These are phyloP conservation scores for Yamadazyma diddensiae DNA, from an alignment of 1,139 yeast genomes.

Conservation along the genomic window DNA sequence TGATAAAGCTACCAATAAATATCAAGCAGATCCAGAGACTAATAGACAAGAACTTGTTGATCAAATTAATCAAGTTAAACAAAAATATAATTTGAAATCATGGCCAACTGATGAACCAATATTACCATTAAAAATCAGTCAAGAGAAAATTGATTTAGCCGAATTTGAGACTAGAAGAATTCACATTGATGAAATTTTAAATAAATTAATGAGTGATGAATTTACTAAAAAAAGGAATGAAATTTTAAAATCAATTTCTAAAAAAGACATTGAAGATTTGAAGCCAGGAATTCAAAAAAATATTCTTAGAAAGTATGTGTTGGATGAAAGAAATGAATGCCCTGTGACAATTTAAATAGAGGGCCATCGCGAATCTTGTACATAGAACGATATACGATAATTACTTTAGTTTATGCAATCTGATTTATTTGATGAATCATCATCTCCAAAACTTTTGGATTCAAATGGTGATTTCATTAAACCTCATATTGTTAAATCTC, in stretches of 20 bases:
- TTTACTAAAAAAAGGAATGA: conserved; percentile 21
- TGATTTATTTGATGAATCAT: no score
- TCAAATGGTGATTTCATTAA: conserved; percentile 10
- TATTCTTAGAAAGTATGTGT: conserved; percentile 38
- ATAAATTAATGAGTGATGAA: conserved; percentile 31
- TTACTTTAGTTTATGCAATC: no score
- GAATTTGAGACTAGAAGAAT: conserved; percentile 28
- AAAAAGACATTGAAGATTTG: conserved; percentile 22
- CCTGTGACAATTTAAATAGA: conserved; percentile 27
- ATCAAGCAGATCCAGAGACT: conserved; percentile 30
- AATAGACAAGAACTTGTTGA: conserved; percentile 34
- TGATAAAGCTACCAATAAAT: conserved; percentile 37
- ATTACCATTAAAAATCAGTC: conserved; percentile 29
- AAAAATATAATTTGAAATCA: conserved; percentile 52
- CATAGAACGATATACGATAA: conserved; percentile 7
- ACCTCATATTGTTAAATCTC: conserved; percentile 6
- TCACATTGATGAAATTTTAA: conserved; percentile 30
- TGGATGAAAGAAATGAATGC: conserved; percentile 35
- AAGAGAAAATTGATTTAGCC: conserved; percentile 20
- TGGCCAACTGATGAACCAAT: conserved; percentile 56
- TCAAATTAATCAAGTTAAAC: conserved; percentile 47
- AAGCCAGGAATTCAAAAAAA: conserved; percentile 34
- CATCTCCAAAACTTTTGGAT: conserved; percentile 6
- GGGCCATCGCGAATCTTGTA: no score
- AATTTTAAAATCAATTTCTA: conserved; percentile 25